phyloP scores from a whole-genome alignment of 2,329 filamentous ascomycete species.

The Curvularia sp. region DNA sequence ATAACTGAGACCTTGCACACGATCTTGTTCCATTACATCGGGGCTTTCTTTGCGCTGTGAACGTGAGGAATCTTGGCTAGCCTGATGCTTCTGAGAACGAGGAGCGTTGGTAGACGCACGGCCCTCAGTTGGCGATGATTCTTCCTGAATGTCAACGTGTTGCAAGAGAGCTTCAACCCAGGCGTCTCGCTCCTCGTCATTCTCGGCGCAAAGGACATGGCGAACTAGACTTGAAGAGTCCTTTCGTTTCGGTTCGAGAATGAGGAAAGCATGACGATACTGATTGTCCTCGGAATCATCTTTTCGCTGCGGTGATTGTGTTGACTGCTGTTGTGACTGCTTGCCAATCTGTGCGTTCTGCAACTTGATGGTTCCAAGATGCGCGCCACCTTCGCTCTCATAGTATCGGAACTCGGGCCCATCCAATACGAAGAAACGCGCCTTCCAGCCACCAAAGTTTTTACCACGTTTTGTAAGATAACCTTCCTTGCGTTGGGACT shows the following conservation, averaged over 20 bases:
- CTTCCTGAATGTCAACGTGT: constrained; percentile 79
- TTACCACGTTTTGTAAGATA: constrained; percentile 97
- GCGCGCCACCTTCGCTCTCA: constrained; percentile 86
- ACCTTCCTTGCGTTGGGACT: constrained; percentile 75
- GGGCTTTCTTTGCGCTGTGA: constrained; percentile 49
- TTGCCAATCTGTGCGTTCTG: constrained; percentile 92
- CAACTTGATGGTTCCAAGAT: constrained; percentile 92
- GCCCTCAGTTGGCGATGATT: constrained; percentile 52
- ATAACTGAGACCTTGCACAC: constrained; percentile 60
- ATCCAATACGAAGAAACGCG: constrained; percentile 73
- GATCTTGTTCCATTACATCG: constrained; percentile 43
- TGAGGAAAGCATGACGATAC: constrained; percentile 94
- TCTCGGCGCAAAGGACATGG: constrained; percentile 95
- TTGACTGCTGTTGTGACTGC: constrained; percentile 71
- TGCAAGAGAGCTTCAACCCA: constrained; percentile 92
- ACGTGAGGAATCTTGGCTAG: constrained; percentile 38
- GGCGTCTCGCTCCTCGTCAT: constrained; percentile 85
- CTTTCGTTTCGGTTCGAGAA: constrained; percentile 95
- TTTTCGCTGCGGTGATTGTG: constrained; percentile 66
- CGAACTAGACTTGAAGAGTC: constrained; percentile 87
- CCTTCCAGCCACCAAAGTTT: constrained; percentile 99
- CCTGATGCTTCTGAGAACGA: constrained; percentile 52
- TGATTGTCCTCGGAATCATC: constrained; percentile 87
- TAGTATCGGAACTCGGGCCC: constrained; percentile 84
- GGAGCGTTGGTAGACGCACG: constrained; percentile 43